Evolutionary conservation across 805 yeast species (phyloP).

Genomic region (Torulaspora microellipsoides): DNA sequence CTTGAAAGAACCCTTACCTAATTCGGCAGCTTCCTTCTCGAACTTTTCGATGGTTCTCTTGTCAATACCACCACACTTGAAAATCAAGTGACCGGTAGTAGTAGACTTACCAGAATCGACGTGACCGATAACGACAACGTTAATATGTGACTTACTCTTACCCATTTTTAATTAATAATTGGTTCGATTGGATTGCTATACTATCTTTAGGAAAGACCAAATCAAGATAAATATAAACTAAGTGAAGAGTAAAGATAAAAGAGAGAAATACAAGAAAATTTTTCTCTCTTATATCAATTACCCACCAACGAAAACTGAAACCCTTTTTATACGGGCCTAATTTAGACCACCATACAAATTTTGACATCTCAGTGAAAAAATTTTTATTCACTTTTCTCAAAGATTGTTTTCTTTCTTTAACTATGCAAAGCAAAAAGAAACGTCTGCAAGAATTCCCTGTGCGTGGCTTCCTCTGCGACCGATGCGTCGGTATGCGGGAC

Average conservation of each 20-base stretch:
- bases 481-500: too few relatives aligned
- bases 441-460: too few relatives aligned
- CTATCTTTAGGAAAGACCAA: not conserved
- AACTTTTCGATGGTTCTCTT: slow-evolving; percentile 98
- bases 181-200: slow-evolving; percentile 14
- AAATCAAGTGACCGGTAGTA: slow-evolving; percentile 98
- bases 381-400: not conserved
- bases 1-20: slow-evolving; percentile 96
- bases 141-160: slow-evolving; percentile 95
- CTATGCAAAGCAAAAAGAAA: too few relatives aligned
- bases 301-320: slow-evolving; percentile 1
- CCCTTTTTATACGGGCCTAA: slow-evolving; percentile 4
- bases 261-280: slow-evolving; percentile 1
- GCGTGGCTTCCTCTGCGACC: too few relatives aligned
- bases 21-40: slow-evolving; percentile 97
- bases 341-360: not conserved
- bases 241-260: not conserved
- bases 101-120: slow-evolving; percentile 99
- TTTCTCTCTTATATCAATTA: slow-evolving; percentile 8
- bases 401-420: too few relatives aligned
- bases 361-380: slow-evolving; percentile 1
- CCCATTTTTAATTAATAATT: slow-evolving; percentile 47
- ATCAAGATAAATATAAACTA: slow-evolving; percentile 1
- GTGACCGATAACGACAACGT: slow-evolving; percentile 99
- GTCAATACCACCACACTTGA: slow-evolving; percentile 99